These are phyloP conservation scores for Schizophyllum amplum DNA, from an alignment of 1,284 basidiomycete species.

Conservation along the genomic window DNA sequence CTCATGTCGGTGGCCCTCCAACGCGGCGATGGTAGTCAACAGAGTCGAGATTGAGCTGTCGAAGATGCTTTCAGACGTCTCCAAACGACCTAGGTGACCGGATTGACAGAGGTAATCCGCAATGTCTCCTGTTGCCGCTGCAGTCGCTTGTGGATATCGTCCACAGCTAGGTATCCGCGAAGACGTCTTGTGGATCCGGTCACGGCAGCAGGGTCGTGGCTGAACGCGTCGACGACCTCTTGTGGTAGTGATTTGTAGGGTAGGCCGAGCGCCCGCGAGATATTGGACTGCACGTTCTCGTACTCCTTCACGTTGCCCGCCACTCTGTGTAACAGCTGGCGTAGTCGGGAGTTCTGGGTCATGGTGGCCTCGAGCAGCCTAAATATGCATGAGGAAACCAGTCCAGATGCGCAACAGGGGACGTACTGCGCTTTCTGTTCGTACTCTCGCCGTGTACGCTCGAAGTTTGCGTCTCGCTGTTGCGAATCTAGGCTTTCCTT, in stretches of 20 bases:
- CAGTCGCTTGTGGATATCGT: conserved; percentile 60
- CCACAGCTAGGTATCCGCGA: conserved; percentile 59
- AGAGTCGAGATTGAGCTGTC: conserved; percentile 45
- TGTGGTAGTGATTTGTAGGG: conserved; percentile 41
- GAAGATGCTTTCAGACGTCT: conserved; percentile 35
- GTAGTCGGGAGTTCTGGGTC: conserved; percentile 54
- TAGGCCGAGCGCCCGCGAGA: conserved; percentile 40
- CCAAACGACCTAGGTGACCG: not conserved
- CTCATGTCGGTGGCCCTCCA: conserved; percentile 36
- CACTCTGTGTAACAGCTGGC: conserved; percentile 57
- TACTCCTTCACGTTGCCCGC: conserved; percentile 54
- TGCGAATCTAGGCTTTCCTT: conserved; percentile 18
- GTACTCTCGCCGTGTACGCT: conserved; percentile 45
- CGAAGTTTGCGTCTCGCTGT: conserved; percentile 38
- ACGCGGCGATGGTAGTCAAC: conserved; percentile 33
- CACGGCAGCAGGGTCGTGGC: conserved; percentile 67
- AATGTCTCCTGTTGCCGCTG: conserved; percentile 50
- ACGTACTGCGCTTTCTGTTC: conserved; percentile 50
- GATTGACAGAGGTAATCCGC: conserved; percentile 31
- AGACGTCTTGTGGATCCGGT: conserved; percentile 49
- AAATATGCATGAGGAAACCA: conserved; percentile 4
- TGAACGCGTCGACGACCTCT: conserved; percentile 63
- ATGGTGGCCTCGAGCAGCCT: conserved; percentile 52
- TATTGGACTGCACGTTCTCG: conserved; percentile 43
- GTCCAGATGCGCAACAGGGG: conserved; percentile 6